phyloP scores from a whole-genome alignment of 257 asterid species.

The Solanum medicagineum region DNA sequence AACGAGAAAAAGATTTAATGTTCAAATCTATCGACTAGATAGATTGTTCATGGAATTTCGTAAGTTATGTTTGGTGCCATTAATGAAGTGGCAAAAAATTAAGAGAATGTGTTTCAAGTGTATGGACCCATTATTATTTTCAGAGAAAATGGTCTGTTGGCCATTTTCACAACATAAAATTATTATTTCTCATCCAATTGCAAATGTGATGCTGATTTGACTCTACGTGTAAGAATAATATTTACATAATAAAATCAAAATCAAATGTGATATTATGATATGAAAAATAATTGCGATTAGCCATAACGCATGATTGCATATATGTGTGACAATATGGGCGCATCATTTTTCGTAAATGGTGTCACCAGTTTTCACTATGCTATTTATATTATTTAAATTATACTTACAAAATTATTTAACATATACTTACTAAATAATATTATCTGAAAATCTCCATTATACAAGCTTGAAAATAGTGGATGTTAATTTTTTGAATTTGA shows the following conservation, averaged over 20 bases:
- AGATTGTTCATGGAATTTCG: background rate
- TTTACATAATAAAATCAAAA: background rate
- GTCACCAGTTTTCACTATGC: no score
- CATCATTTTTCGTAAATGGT: no score
- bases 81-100: background rate
- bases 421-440: no score
- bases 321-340: background rate
- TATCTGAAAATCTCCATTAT: no score
- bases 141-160: constrained; percentile 7
- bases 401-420: no score
- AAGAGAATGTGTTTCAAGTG: background rate
- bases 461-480: no score
- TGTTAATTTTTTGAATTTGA: no score
- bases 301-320: background rate
- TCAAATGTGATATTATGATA: background rate
- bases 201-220: background rate
- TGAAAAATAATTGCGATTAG: background rate
- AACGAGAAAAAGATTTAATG: background rate
- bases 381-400: no score
- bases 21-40: background rate
- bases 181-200: background rate
- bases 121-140: background rate
- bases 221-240: background rate
- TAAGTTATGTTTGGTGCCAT: background rate
- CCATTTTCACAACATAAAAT: background rate